A percentile compares a stretch with the other conserved stretches of the same genome.
These are phyloP conservation scores for Thermochaetoides thermophila DNA, from an alignment of 495 filamentous ascomycete species.

Conservation along the genomic window DNA sequence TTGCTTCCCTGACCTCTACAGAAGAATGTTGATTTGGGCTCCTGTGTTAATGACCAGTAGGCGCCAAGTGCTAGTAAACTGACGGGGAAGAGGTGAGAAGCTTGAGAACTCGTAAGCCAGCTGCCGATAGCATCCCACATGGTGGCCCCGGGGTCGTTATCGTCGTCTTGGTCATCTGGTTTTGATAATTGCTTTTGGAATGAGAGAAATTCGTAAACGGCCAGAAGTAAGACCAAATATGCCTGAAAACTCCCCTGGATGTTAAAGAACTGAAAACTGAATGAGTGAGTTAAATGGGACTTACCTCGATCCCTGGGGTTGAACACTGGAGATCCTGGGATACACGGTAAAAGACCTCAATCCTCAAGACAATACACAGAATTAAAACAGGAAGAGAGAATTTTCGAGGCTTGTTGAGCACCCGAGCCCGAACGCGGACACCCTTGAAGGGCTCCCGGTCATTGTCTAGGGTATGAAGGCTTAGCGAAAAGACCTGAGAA, in stretches of 20 bases:
- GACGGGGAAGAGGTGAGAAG: slow-evolving; percentile 14
- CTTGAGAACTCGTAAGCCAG: slow-evolving; percentile 21
- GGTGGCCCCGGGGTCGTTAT: slow-evolving; percentile 25
- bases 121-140: slow-evolving; percentile 21
- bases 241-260: no score
- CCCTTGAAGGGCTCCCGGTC: not conserved
- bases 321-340: slow-evolving; percentile 28
- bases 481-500: no score
- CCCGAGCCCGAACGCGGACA: not conserved
- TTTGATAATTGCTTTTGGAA: no score
- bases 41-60: slow-evolving; percentile 10
- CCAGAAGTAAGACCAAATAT: no score
- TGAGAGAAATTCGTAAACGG: no score
- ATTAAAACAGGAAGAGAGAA: slow-evolving; percentile 27
- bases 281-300: slow-evolving; percentile 1
- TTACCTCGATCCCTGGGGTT: slow-evolving; percentile 27
- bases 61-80: slow-evolving; percentile 21
- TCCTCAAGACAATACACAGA: slow-evolving; percentile 24
- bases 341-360: slow-evolving; percentile 26
- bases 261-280: no score
- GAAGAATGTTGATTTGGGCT: slow-evolving; percentile 25
- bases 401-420: slow-evolving; percentile 29
- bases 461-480: no score
- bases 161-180: not conserved
- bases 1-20: slow-evolving; percentile 29